Evolutionary conservation across 441 rosid genomes (phyloP), one percentile per base, ranked within the genome.

Genomic region (Gossypium trilobum): DNA sequence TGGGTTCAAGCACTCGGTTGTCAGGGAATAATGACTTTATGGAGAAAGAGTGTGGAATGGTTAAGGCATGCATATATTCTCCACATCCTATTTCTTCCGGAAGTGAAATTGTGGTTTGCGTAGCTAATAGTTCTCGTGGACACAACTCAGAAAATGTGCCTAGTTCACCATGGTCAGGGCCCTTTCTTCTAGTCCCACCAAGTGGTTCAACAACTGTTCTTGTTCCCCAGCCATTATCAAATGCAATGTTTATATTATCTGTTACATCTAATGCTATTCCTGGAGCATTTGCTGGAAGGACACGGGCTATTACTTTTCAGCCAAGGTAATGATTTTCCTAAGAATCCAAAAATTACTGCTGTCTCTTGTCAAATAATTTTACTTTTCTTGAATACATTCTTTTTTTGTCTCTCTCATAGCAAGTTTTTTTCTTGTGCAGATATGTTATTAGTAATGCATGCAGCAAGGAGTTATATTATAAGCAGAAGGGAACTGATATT

Each of bases 361-460:
- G 17, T 42, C 60, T 10, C 23, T 42, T 11, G 39, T 42, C 65
- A 51, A 5, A 8, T 73, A 58, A 6, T 56, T 27, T 3, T 51
- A 46, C n/a, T 13, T 74, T 54, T 44, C 19, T 46, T 31, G 17
- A 64, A 22, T 46, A 0, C 71, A 1, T 27, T 27, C 59, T 7
- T 36, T 54, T 72, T 55, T 9, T 48, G n/a, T 42, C 29, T 42
- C 29, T 14, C 51, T 74, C 70, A 76, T 75, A 55, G 73, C 66
- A 56, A n/a, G 72, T 59, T 71, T 70, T 70, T 55, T 14, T n/a
- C 60, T 77, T 75, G 50, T 76, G 84, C 91, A 95, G 99, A 86
- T 95, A 85, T 76, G 85, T 95, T 42, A 91, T 95, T 73, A 83
- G 95, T 73, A 95, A 95, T 78, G 94, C 97, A 61, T 89, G 99